These are phyloP conservation scores for Zygoascus tannicola DNA, from an alignment of 805 yeast genomes.

Conservation along the genomic window DNA sequence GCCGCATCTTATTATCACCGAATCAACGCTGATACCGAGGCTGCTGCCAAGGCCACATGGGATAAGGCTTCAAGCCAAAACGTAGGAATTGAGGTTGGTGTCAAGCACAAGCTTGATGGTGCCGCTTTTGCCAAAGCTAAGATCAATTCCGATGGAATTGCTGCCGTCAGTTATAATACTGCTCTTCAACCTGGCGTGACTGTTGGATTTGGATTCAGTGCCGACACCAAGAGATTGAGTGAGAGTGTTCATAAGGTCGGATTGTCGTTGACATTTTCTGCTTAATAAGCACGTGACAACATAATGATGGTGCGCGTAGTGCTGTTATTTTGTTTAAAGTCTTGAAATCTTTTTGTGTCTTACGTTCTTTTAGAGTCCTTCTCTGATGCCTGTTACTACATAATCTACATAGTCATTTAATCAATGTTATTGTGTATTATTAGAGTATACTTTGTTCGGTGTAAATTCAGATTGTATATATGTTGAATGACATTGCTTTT, in stretches of 20 bases:
- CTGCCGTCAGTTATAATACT: conserved; percentile 91
- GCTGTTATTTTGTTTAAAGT: too few relatives aligned
- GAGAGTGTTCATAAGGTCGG: conserved; percentile 99
- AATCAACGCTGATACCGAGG: conserved; percentile 85
- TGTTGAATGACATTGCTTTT: too few relatives aligned
- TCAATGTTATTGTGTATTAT: too few relatives aligned
- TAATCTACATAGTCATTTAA: too few relatives aligned
- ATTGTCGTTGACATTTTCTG: conserved; percentile 85
- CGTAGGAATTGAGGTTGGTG: conserved; percentile 90
- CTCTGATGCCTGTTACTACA: too few relatives aligned
- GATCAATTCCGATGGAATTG: conserved; percentile 91
- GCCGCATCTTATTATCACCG: conserved; percentile 96
- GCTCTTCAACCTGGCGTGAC: conserved; percentile 92
- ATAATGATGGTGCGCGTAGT: too few relatives aligned
- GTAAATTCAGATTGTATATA: too few relatives aligned
- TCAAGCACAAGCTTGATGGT: conserved; percentile 85
- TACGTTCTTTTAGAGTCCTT: too few relatives aligned
- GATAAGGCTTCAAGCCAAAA: conserved; percentile 66
- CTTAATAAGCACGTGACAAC: too few relatives aligned
- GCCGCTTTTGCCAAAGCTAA: conserved; percentile 92
- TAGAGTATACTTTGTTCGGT: too few relatives aligned
- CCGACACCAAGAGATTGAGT: conserved; percentile 89
- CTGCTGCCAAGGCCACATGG: conserved; percentile 96
- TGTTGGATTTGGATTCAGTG: conserved; percentile 92
- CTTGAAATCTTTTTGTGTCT: too few relatives aligned